Percentiles rank a stretch among this genome's conserved stretches.
Evolutionary conservation across 768 basidiomycete species (phyloP).

Genomic region (Trametes gibbosa): DNA sequence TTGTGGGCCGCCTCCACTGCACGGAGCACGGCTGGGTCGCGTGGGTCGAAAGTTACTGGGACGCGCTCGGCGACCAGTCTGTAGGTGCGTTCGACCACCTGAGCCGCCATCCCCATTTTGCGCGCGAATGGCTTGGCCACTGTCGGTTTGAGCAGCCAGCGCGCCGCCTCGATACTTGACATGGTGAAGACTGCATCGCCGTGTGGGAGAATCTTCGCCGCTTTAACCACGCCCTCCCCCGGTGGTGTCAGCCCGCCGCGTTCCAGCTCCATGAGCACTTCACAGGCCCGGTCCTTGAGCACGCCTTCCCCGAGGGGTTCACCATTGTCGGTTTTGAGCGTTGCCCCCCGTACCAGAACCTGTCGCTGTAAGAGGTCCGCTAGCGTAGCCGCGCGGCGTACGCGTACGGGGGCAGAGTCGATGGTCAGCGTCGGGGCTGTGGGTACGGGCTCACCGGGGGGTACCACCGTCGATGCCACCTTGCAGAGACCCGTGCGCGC

Average conservation of each 20-base stretch:
- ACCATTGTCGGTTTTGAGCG: not conserved
- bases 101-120: not conserved
- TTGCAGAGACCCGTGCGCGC: not conserved
- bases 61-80: not conserved
- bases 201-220: not conserved
- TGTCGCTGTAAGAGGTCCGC: conserved; percentile 2
- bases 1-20: not conserved
- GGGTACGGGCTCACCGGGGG: not conserved
- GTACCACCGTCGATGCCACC: not conserved
- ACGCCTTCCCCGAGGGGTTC: not conserved
- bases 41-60: not conserved
- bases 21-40: not conserved
- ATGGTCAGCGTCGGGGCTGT: not conserved
- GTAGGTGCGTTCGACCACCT: conserved; percentile 3
- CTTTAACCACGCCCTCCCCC: not conserved
- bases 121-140: not conserved
- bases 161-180: not conserved
- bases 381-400: not conserved
- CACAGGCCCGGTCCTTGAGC: not conserved
- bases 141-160: not conserved
- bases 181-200: not conserved
- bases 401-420: not conserved
- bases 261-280: not conserved
- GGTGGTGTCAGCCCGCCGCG: not conserved
- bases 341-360: not conserved